phyloP scores from a whole-genome alignment of 2,329 filamentous ascomycete genomes.

The Epichloe bromicola region DNA sequence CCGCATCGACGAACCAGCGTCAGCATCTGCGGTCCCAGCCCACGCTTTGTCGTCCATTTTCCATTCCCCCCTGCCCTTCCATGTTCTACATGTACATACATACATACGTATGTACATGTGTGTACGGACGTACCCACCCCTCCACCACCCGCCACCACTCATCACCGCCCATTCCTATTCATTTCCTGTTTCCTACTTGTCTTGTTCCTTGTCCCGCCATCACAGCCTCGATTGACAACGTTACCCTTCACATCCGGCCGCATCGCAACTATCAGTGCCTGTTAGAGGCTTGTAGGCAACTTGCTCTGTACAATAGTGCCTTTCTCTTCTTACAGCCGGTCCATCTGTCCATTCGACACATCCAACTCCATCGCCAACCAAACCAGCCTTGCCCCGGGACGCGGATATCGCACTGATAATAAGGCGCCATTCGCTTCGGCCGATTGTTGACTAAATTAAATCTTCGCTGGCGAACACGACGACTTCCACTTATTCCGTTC shows the following conservation, averaged over 20 bases:
- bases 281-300: not conserved
- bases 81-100: not conserved
- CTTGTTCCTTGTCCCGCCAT: not conserved
- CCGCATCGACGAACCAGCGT: slow-evolving; percentile 31
- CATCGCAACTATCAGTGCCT: not conserved
- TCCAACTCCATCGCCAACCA: not conserved
- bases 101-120: no score
- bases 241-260: not conserved
- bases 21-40: not conserved
- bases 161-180: slow-evolving; percentile 1
- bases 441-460: no score
- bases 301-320: not conserved
- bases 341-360: not conserved
- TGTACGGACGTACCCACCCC: not conserved
- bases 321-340: not conserved
- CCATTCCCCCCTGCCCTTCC: slow-evolving; percentile 11
- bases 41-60: slow-evolving; percentile 4
- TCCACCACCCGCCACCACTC: not conserved
- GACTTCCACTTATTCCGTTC: not conserved
- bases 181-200: not conserved
- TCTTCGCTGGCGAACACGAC: not conserved
- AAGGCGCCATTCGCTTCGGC: not conserved
- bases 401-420: not conserved
- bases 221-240: not conserved
- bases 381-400: not conserved